These are phyloP conservation scores for Vaucheria bursata DNA, from an alignment of 352 stramenopile species.

Conservation along the genomic window DNA sequence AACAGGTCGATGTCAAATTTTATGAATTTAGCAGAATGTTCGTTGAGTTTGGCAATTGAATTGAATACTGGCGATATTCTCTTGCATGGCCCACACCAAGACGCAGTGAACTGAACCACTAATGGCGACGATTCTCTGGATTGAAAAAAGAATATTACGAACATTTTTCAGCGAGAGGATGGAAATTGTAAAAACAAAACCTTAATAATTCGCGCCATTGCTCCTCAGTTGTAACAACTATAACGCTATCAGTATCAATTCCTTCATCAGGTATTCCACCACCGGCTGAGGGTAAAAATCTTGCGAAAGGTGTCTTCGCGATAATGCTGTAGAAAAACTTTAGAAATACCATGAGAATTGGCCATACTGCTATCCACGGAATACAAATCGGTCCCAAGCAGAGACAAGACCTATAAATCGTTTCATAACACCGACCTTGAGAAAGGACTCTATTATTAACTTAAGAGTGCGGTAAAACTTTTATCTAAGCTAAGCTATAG, in stretches of 20 bases:
- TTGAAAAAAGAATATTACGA: too few species aligned
- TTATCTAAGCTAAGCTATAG: neutral
- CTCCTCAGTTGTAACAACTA: neutral
- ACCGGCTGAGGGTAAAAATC: neutral
- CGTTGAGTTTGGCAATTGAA: conserved; percentile 57
- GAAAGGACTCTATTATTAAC: neutral
- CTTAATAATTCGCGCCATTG: neutral
- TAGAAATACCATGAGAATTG: neutral
- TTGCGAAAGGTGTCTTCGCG: neutral
- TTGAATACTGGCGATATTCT: conserved; percentile 67
- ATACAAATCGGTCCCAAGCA: conserved; percentile 3
- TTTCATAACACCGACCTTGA: neutral
- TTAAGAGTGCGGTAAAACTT: neutral
- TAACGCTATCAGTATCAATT: neutral
- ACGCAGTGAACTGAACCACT: conserved; percentile 69
- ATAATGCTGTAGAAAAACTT: neutral
- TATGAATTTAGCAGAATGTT: conserved; percentile 72
- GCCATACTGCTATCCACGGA: neutral
- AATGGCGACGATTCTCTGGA: neutral
- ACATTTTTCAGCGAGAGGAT: too few species aligned
- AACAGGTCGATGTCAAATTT: conserved; percentile 49
- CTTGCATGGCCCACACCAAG: conserved; percentile 69
- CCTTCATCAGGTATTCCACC: neutral
- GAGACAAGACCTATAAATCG: neutral
- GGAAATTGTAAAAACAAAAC: too few species aligned